Base-by-base conservation (phyloP, 148 eudicot genomes). In the Rhododendron mucronatum region DNA sequence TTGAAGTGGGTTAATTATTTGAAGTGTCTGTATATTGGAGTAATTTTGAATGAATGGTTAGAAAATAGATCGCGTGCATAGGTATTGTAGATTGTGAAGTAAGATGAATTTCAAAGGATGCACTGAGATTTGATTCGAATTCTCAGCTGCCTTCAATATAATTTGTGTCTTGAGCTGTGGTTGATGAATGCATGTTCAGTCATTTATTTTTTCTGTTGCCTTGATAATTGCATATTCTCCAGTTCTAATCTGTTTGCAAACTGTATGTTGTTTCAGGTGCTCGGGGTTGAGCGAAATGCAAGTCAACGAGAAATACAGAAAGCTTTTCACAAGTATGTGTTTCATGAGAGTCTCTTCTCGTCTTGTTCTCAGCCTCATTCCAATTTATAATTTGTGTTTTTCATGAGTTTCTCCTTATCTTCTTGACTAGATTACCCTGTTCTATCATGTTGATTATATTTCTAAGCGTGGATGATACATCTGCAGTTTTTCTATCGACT, bases 241-340 rank as follows among this genome's bases (percentile, higher is more conserved):
- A 47, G 20, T 28, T 21, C 67, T 79, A 78, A 55, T 81, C 30
- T 73, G 81, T 63, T 84, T 57, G 73, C 86, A 5, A 69, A 7
- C 10, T 30, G 20, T 28, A 69, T 11, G 2, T 44, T 39, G 78
- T 88, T 76, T 77, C 94, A 96, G 99, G 95, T 96, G 69, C 93
- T 96, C 80, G 99, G 99, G 71, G 98, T 96, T 86, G 97, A 96
- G 73, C 84, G 86, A 82, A 93, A 84, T 84, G 98, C 99, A 30
- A 93, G 93, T 88, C 97, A 94, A 84, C 93, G 99, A 26, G 98
- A 96, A 53, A 93, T 96, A 87, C 93, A 95, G 88, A 97, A 97
- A 88, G 98, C 99, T 76, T 97, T 97, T 74, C 99, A 97, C 95
- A 97, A 93, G 99, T 95, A 97, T 81, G 93, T 53, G 47, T 82